phyloP scores from a whole-genome alignment of 2,329 filamentous ascomycete genomes.

The Trichocomaceae sp. region DNA sequence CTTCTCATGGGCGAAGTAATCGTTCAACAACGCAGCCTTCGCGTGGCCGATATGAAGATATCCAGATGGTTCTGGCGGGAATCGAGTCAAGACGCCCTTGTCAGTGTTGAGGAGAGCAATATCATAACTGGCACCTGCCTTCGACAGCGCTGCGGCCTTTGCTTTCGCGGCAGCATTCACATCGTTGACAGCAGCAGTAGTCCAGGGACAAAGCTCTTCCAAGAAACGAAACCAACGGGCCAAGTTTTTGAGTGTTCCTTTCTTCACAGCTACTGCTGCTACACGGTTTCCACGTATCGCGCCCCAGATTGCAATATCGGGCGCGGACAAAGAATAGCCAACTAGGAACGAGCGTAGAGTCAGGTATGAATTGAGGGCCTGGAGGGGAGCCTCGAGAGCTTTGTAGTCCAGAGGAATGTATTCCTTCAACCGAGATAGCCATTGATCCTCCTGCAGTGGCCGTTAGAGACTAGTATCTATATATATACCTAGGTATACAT shows the following conservation, averaged over 20 bases:
- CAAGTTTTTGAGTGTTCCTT: slow-evolving; percentile 68
- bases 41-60: slow-evolving; percentile 95
- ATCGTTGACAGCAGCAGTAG: slow-evolving; percentile 62
- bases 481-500: no score
- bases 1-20: slow-evolving; percentile 92
- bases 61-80: slow-evolving; percentile 89
- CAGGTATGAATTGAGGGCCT: slow-evolving; percentile 78
- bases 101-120: slow-evolving; percentile 78
- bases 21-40: slow-evolving; percentile 87
- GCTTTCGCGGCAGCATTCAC: slow-evolving; percentile 62
- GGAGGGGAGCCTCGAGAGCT: slow-evolving; percentile 65
- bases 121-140: slow-evolving; percentile 81
- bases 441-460: slow-evolving; percentile 42
- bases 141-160: slow-evolving; percentile 62
- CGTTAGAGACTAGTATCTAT: background rate
- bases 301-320: slow-evolving; percentile 77
- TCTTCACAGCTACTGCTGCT: slow-evolving; percentile 73
- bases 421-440: slow-evolving; percentile 49
- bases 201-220: slow-evolving; percentile 72
- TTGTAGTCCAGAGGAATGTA: slow-evolving; percentile 67
- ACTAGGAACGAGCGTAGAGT: slow-evolving; percentile 79
- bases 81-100: slow-evolving; percentile 83
- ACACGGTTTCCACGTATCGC: slow-evolving; percentile 77
- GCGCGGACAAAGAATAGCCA: slow-evolving; percentile 68
- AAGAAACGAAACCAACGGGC: slow-evolving; percentile 83